phyloP scores from a whole-genome alignment of 2,329 filamentous ascomycete species.

The Aspergillus pseudoterreus region DNA sequence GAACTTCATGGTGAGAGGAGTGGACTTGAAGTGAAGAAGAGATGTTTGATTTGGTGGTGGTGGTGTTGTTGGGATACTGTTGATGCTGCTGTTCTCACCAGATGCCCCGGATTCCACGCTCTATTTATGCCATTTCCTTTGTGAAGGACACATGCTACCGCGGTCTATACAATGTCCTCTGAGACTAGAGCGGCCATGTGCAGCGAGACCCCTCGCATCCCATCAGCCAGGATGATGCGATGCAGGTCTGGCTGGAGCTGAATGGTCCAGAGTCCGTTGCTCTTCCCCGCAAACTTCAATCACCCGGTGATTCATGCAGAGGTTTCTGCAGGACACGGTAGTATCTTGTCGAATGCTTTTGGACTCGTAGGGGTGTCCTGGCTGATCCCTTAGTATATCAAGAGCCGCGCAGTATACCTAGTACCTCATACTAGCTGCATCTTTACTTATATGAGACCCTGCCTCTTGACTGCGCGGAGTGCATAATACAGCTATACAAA shows the following conservation, averaged over 20 bases:
- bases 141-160: constrained; percentile 1
- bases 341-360: background rate
- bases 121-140: constrained; percentile 7
- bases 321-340: background rate
- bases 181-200: background rate
- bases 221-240: background rate
- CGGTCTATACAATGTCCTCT: background rate
- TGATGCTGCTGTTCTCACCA: background rate
- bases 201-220: background rate
- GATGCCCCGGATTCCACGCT: background rate
- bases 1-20: constrained; percentile 10
- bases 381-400: no score
- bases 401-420: no score
- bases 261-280: background rate
- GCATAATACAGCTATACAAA: background rate
- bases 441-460: no score
- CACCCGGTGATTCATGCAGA: background rate
- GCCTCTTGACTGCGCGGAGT: no score
- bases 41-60: background rate
- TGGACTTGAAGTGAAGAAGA: background rate
- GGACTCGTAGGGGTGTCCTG: background rate
- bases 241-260: background rate
- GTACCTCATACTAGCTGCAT: no score
- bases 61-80: no score
- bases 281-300: background rate